Evolutionary conservation across 495 filamentous ascomycete genomes (phyloP).

Genomic region (Hypoxylon fuscum): DNA sequence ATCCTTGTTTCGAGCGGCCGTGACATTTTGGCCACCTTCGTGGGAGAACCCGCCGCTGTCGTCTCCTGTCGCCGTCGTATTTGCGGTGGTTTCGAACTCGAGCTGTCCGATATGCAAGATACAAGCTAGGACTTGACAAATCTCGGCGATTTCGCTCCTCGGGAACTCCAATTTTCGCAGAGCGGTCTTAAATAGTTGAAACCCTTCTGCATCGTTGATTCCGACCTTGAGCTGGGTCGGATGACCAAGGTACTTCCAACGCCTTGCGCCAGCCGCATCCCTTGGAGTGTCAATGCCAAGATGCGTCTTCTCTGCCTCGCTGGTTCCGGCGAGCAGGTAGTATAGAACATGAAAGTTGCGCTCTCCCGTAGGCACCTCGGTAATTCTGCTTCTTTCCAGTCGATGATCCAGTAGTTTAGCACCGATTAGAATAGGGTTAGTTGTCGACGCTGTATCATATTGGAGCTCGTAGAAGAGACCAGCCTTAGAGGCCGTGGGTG

Average conservation of each 20-base stretch:
- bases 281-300: constrained; percentile 76
- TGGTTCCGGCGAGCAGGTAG: constrained; percentile 93
- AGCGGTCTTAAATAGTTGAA: constrained; percentile 97
- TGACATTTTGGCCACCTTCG: constrained; percentile 87
- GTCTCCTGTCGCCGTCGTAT: constrained; percentile 79
- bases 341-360: constrained; percentile 96
- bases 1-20: constrained; percentile 92
- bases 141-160: constrained; percentile 90
- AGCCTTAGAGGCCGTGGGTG: constrained; percentile 92
- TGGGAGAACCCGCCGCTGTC: constrained; percentile 97
- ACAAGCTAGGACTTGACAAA: constrained; percentile 90
- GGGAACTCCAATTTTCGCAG: constrained; percentile 94
- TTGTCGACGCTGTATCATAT: constrained; percentile 86
- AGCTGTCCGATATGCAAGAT: constrained; percentile 96
- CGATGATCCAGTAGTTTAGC: constrained; percentile 94
- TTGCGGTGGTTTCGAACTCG: constrained; percentile 83
- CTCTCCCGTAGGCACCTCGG: constrained; percentile 91
- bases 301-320: constrained; percentile 86
- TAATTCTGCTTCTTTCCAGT: constrained; percentile 87
- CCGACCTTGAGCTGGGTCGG: constrained; percentile 96
- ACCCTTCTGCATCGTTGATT: constrained; percentile 93
- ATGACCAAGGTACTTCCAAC: constrained; percentile 96
- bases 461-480: constrained; percentile 95
- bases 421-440: constrained; percentile 84
- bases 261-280: constrained; percentile 68